Conservation (phyloP, 1,139 yeast genomes). For the Kurtzmaniella quercitrusa region DNA sequence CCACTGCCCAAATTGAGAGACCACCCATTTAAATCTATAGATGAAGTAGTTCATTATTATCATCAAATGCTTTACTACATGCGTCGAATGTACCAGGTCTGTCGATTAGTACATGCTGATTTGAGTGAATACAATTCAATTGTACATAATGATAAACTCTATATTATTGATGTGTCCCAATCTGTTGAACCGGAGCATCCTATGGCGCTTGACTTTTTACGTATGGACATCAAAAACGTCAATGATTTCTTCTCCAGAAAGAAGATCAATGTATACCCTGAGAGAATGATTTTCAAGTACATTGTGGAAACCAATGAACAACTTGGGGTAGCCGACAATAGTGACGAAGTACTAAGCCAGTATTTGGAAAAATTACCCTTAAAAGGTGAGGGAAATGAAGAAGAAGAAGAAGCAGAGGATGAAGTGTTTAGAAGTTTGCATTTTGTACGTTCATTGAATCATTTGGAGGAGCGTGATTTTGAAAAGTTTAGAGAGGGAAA, state of each 20-base stretch:
- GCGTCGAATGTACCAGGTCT: slow-evolving; percentile 81
- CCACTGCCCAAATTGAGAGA: slow-evolving; percentile 89
- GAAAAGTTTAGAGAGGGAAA: slow-evolving; percentile 78
- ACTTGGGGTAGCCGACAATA: slow-evolving; percentile 32
- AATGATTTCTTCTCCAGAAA: slow-evolving; percentile 76
- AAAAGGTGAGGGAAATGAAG: slow-evolving; percentile 44
- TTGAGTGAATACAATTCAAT: slow-evolving; percentile 91
- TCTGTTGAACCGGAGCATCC: slow-evolving; percentile 98
- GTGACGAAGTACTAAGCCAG: slow-evolving; percentile 34
- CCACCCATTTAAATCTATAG: slow-evolving; percentile 61
- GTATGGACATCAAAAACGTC: slow-evolving; percentile 97
- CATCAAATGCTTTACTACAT: slow-evolving; percentile 78
- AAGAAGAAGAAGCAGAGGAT: slow-evolving; percentile 62
- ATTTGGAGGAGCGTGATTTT: slow-evolving; percentile 83
- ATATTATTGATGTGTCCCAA: slow-evolving; percentile 95
- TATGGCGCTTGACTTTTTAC: slow-evolving; percentile 85
- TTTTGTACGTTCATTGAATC: slow-evolving; percentile 70
- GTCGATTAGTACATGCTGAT: slow-evolving; percentile 95
- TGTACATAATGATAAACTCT: slow-evolving; percentile 74
- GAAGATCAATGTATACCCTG: slow-evolving; percentile 75
- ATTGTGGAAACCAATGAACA: slow-evolving; percentile 46
- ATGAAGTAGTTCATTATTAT: slow-evolving; percentile 65
- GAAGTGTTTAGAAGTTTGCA: slow-evolving; percentile 86
- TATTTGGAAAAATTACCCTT: slow-evolving; percentile 46
- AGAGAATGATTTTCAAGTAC: slow-evolving; percentile 74